Evolutionary conservation across 2,329 filamentous ascomycete genomes (phyloP), one percentile per base, ranked within the genome.

Genomic region (Didymella keratinophila): DNA sequence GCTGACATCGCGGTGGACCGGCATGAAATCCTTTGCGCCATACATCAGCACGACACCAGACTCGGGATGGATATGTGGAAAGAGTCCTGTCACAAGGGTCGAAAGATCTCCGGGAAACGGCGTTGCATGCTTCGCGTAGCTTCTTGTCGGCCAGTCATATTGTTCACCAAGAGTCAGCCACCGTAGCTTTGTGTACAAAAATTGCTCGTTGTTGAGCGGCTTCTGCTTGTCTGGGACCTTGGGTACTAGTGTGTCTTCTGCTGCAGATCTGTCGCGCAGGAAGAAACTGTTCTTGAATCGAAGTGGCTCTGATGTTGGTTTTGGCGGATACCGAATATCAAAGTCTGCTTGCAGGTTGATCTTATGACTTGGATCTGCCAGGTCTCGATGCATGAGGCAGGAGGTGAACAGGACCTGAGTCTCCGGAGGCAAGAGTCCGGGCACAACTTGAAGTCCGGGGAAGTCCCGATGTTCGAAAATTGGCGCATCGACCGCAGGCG

Each of bases 131-230:
- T 83, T 79, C 0, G 93, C 92, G 71, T 98, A 98, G 23, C 87
- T 82, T 62, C 96, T 93, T 60, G 88, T 88, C 0, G 93, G 95
- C 95, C 94, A 98, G 79, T 98, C 92, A 76, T 98, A 98, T 76
- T 98, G 94, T 0, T 93, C 94, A 46, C 94, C 95, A 5, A 99
- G 85, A 0, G 94, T 98, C 51, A 97, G 86, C 95, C 95, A 99
- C 66, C 94, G 91, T 23, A 98, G 85, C 63, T 91, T 93, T 63
- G 89, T 90, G 56, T 89, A 86, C 51, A 98, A 82, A 32, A 93
- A 87, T 69, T 89, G 88, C 57, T 86, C 83, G 52, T 90, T 83
- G 4, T 87, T 86, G 7, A 97, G 80, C 1, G 90, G 82, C 61
- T 90, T 92, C 75, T 97, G 92, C 18, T 92, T 80, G 0, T 77